Evolutionary conservation across 2,329 filamentous ascomycete genomes (phyloP), one percentile per base, ranked within the genome.

Genomic region (Sporothrix pallida): DNA sequence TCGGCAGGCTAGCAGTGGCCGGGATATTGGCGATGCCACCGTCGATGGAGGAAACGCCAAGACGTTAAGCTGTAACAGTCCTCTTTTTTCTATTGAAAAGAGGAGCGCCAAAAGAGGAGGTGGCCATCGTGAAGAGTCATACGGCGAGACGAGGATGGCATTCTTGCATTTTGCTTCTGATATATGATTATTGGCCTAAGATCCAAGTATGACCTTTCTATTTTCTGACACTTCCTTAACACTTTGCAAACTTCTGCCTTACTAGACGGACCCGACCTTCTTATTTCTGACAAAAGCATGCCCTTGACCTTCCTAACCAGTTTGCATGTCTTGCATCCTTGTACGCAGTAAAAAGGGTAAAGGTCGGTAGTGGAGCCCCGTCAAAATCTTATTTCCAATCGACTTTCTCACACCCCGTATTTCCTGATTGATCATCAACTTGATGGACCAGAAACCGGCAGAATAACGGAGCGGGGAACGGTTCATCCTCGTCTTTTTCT

Each of bases 351-450:
- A 37, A 5, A 37, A 37, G 31, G 31, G 31, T 37, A 37, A 37
- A 26, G 20, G 20, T 37, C 31, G n/a, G 6, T 48, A 17, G 20
- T 46, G 31, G 31, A 37, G 31, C 31, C 17, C 12, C 9, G 23
- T 46, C 12, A n/a, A 3, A 8, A 44, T 67, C 62, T 12, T 65
- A 26, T 26, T 65, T 65, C 62, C 62, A 65, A 17, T 48, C 62
- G 7, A 6, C 46, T 42, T n/a, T n/a, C 15, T n/a, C 17, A 46
- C 5, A 6, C 56, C 8, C 23, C 37, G 6, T 6, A 23, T 20
- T 65, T 65, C 26, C 48, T 67, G 62, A 48, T 67, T 67, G 62
- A 48, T 67, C 62, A 67, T 67, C 62, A 46, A 67, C 12, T 15
- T 67, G 23, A n/a, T 12, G 8, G 26, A 48, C 31, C 31, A 37